phyloP scores from a whole-genome alignment of 1,139 yeast species.

The Torulaspora pretoriensis region DNA sequence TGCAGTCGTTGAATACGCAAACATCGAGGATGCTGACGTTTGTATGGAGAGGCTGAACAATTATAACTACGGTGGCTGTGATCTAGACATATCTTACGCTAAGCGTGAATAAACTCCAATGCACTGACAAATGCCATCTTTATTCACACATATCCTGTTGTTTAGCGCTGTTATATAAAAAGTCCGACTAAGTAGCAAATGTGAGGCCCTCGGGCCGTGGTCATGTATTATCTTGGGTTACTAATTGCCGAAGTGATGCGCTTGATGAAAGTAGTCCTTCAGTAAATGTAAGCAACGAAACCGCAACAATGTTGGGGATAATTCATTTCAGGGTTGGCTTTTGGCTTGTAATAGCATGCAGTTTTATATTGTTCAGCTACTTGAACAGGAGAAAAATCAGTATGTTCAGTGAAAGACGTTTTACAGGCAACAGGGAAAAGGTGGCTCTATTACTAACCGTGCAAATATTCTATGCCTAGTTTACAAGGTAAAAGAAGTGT shows the following conservation, averaged over 20 bases:
- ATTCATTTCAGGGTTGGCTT: slow-evolving; percentile 8
- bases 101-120: slow-evolving; percentile 18
- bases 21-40: slow-evolving; percentile 62
- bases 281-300: not conserved
- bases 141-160: not conserved
- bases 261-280: not conserved
- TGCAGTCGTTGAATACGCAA: slow-evolving; percentile 78
- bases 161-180: slow-evolving; percentile 1
- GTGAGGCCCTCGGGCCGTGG: not conserved
- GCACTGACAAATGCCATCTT: too few species aligned
- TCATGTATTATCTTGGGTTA: not conserved
- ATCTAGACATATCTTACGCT: slow-evolving; percentile 62
- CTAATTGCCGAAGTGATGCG: not conserved
- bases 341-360: slow-evolving; percentile 11
- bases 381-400: slow-evolving; percentile 13
- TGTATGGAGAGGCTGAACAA: slow-evolving; percentile 73
- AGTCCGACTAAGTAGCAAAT: not conserved
- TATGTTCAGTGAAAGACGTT: slow-evolving; percentile 9
- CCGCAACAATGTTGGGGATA: not conserved
- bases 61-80: slow-evolving; percentile 82
- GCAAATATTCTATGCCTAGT: slow-evolving; percentile 5
- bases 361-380: slow-evolving; percentile 8
- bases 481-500: slow-evolving; percentile 16
- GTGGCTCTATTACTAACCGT: not conserved
- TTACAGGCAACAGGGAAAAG: not conserved